phyloP scores from a whole-genome alignment of 169 alveolate species.

The Plasmodium reichenowi region DNA sequence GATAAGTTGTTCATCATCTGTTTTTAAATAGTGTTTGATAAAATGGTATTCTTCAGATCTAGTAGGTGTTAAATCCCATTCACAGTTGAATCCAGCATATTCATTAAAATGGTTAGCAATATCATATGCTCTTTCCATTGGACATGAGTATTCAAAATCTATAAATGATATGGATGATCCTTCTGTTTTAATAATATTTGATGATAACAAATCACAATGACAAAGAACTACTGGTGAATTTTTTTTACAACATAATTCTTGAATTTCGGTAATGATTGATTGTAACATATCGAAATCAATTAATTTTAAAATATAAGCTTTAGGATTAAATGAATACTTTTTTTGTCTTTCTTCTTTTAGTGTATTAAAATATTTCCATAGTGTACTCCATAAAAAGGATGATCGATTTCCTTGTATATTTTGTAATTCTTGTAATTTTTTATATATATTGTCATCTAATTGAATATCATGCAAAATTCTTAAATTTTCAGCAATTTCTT shows the following conservation, averaged over 20 bases:
- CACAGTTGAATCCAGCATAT: conserved; percentile 80
- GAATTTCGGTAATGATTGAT: conserved; percentile 58
- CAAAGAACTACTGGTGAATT: conserved; percentile 86
- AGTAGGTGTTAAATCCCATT: conserved; percentile 78
- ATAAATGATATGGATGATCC: conserved; percentile 74
- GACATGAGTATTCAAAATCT: conserved; percentile 85
- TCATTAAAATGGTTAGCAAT: conserved; percentile 87
- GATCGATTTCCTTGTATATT: conserved; percentile 34
- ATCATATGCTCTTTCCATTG: conserved; percentile 87
- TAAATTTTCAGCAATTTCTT: conserved; percentile 79
- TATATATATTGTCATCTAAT: conserved; percentile 69
- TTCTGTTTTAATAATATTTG: conserved; percentile 78
- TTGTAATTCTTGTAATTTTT: conserved; percentile 56
- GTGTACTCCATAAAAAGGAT: conserved; percentile 80
- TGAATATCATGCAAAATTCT: conserved; percentile 74
- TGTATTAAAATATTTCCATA: conserved; percentile 81
- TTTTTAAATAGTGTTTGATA: conserved; percentile 58
- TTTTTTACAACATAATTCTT: conserved; percentile 70
- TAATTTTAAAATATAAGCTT: conserved; percentile 37
- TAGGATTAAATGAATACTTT: conserved; percentile 6
- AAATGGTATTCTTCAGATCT: conserved; percentile 78
- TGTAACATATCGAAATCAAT: conserved; percentile 17
- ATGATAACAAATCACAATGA: conserved; percentile 82
- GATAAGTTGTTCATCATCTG: conserved; percentile 55
- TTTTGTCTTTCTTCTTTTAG: conserved; percentile 28